These are phyloP conservation scores for Phlebiopsis gigantea DNA, from an alignment of 768 basidiomycete genomes.

Conservation along the genomic window DNA sequence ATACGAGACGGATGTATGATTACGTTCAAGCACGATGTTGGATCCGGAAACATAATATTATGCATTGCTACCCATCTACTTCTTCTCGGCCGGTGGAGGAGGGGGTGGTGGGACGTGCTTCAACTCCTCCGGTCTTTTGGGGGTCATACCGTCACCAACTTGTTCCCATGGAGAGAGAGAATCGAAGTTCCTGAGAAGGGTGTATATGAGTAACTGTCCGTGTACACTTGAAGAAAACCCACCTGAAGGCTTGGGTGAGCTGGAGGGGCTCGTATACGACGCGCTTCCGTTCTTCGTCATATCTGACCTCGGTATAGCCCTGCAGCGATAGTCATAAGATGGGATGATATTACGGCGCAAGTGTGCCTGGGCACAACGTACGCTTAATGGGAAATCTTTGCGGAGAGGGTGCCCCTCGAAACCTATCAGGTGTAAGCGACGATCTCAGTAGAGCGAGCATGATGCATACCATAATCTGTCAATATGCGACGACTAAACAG, in stretches of 20 bases:
- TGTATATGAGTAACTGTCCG: background rate
- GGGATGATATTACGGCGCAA: no score
- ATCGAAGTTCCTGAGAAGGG: constrained; percentile 76
- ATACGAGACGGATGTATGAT: background rate
- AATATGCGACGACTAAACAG: constrained; percentile 80
- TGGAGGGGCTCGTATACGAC: constrained; percentile 98
- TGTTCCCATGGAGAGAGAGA: constrained; percentile 95
- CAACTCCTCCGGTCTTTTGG: constrained; percentile 60
- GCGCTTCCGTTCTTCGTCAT: constrained; percentile 96
- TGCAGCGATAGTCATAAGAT: constrained; percentile 26
- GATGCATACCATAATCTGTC: constrained; percentile 83
- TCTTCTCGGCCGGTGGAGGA: constrained; percentile 68
- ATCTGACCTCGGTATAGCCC: constrained; percentile 99
- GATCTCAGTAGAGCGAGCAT: background rate
- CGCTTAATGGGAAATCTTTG: constrained; percentile 97
- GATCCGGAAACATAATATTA: constrained; percentile 4
- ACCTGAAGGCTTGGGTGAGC: constrained; percentile 97
- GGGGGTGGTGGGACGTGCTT: constrained; percentile 74
- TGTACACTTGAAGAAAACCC: constrained; percentile 15
- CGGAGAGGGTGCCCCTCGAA: constrained; percentile 97
- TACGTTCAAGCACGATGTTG: background rate
- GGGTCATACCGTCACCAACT: constrained; percentile 61
- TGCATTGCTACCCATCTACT: constrained; percentile 50
- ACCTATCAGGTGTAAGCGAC: constrained; percentile 36
- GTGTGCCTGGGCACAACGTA: constrained; percentile 31